phyloP scores from a whole-genome alignment of 2,329 filamentous ascomycete genomes.

The Claviceps spartinae region DNA sequence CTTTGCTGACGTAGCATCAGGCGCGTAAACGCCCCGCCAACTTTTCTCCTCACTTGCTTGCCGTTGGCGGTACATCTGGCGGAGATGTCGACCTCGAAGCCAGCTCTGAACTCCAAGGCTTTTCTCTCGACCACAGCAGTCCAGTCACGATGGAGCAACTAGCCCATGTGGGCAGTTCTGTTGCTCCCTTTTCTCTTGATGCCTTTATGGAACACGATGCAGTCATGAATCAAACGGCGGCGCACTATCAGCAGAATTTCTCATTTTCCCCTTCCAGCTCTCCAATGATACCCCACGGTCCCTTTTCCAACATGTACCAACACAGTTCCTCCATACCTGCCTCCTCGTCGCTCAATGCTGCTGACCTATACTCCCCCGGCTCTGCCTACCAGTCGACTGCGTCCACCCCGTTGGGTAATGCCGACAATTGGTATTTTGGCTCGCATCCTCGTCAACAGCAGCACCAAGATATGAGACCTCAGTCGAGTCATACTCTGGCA shows the following conservation, averaged over 20 bases:
- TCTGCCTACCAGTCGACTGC: constrained; percentile 78
- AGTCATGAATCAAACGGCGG: constrained; percentile 66
- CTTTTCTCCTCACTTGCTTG: constrained; percentile 75
- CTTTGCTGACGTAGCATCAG: constrained; percentile 22
- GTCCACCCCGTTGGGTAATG: constrained; percentile 74
- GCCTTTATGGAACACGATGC: constrained; percentile 54
- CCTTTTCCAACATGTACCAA: constrained; percentile 59
- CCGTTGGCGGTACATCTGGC: constrained; percentile 46
- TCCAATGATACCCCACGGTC: constrained; percentile 64
- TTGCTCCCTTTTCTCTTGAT: constrained; percentile 38
- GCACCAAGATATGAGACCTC: constrained; percentile 30
- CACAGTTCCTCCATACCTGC: constrained; percentile 43
- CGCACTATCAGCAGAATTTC: constrained; percentile 73
- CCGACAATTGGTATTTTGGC: constrained; percentile 43
- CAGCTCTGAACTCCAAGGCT: constrained; percentile 50
- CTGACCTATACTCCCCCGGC: constrained; percentile 70
- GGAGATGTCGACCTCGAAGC: constrained; percentile 56
- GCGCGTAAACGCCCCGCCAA: constrained; percentile 75
- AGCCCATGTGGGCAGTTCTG: constrained; percentile 19
- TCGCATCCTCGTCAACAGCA: constrained; percentile 38
- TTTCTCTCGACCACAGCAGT: constrained; percentile 57
- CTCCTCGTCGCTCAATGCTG: constrained; percentile 39
- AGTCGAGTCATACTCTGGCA: constrained; percentile 18
- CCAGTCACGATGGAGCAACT: constrained; percentile 27
- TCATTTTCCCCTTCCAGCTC: constrained; percentile 79